Base-by-base conservation (phyloP, 2,329 filamentous ascomycete genomes). In the Fragosphaeria purpurea region DNA sequence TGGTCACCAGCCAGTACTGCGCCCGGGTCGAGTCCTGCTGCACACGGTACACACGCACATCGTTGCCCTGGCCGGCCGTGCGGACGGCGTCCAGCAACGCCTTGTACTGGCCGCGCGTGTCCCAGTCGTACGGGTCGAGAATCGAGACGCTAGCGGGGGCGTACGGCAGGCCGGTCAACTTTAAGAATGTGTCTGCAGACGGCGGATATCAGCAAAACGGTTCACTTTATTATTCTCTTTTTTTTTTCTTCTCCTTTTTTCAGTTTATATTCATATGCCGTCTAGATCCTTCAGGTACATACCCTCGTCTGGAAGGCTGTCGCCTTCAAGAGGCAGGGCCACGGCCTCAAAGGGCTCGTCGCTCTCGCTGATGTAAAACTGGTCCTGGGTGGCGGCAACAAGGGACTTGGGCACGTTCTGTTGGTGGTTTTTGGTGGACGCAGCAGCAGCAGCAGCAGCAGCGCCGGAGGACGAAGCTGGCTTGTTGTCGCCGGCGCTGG, bases 341-440 rank as follows among this genome's bases (percentile, higher is more conserved):
- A 95, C 86, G 4, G 82, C 80, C 63, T 86, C 81, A 66, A 95
- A 95, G 5, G 85, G 83, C 72, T 94, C 88, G 64, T 95, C 89
- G 34, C 87, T 81, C 53, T 95, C 90, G 55, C 85, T 93, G 12
- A 79, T 67, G 65, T 93, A 95, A 62, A 84, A 82, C 42, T 74
- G 76, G 51, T 84, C 60, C 46, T 74, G 70, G 49, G 68, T 68
- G 7, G 70, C 72, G 41, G 69, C 64, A 50, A 69, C 66, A 48
- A 90, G 72, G 4, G 69, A 67, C 46, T 70, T 66, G 6, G 89
- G 87, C 48, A 89, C 75, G 53, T 74, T 44, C 13, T 47, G 44
- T 37, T 51, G 30, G 32, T 44, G 40, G 43, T 33, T 38, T 37
- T 43, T 48, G 31, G 41, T 34, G 2, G 39, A 30, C 1, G 47